Conservation (phyloP, 192 early-diverging fungal genomes). For the Coemansia sp. region DNA sequence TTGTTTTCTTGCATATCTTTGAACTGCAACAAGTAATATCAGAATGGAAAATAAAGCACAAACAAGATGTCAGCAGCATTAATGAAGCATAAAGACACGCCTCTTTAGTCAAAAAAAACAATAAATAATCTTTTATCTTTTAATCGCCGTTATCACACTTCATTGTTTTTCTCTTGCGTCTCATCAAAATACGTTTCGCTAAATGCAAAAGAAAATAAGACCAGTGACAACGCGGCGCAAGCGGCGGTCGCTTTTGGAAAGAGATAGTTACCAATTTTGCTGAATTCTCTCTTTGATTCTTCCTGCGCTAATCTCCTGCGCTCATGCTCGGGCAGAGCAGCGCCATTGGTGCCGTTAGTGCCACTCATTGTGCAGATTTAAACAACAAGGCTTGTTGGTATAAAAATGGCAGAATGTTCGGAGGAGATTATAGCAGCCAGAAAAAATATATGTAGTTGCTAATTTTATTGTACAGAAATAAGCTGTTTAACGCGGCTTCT, state of each 20-base stretch:
- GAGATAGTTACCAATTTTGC: conserved; percentile 42
- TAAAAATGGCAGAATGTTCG: conserved; percentile 1
- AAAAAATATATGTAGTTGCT: not conserved
- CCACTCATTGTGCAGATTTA: not conserved
- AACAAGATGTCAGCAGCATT: too few relatives aligned
- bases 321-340: conserved; percentile 21
- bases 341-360: conserved; percentile 1
- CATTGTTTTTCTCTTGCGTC: too few relatives aligned
- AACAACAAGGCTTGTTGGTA: not conserved
- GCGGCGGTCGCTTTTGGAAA: not conserved
- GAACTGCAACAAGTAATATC: not conserved
- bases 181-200: too few relatives aligned
- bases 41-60: not conserved
- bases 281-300: conserved; percentile 35
- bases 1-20: not conserved
- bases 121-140: too few relatives aligned
- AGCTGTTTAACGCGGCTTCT: too few relatives aligned
- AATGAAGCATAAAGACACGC: too few relatives aligned
- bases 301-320: conserved; percentile 32
- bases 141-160: too few relatives aligned
- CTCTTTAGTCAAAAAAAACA: too few relatives aligned
- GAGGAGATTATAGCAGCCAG: conserved; percentile 5
- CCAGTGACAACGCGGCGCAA: not conserved
- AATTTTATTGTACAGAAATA: too few relatives aligned
- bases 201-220: too few relatives aligned